These are phyloP conservation scores for Fomitopsis palustris DNA, from an alignment of 1,284 basidiomycete genomes.

Conservation along the genomic window DNA sequence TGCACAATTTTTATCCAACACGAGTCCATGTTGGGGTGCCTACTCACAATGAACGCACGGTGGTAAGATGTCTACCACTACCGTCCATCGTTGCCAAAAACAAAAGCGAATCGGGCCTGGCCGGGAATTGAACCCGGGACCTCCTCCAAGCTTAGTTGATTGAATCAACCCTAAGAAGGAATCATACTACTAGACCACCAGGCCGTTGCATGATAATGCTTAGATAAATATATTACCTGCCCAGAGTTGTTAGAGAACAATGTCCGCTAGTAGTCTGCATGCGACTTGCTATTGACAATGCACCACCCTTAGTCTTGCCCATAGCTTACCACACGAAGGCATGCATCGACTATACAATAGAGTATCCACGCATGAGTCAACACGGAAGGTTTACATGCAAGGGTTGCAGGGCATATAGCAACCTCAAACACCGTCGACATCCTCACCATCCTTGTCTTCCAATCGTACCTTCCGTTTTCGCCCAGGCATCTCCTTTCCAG, in stretches of 20 bases:
- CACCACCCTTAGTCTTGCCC: too few relatives aligned
- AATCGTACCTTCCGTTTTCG: constrained; percentile 66
- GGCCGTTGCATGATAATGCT: background rate
- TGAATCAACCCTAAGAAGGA: background rate
- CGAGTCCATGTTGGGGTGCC: too few relatives aligned
- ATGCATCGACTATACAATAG: background rate
- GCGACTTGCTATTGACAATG: too few relatives aligned
- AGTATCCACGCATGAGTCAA: background rate
- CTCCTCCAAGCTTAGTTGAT: constrained; percentile 50
- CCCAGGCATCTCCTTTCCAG: constrained; percentile 64
- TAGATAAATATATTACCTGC: background rate
- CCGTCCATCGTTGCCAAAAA: too few relatives aligned
- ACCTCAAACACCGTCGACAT: constrained; percentile 11
- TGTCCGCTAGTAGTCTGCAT: too few relatives aligned
- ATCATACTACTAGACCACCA: constrained; percentile 1
- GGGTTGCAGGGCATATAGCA: too few relatives aligned
- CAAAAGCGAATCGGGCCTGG: constrained; percentile 52
- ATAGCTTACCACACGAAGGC: too few relatives aligned
- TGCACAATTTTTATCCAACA: too few relatives aligned
- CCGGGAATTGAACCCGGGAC: constrained; percentile 86
- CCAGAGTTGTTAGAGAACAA: background rate
- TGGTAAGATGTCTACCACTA: too few relatives aligned
- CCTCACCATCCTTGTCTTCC: constrained; percentile 34
- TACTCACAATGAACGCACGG: too few relatives aligned
- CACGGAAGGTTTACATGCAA: too few relatives aligned